These are phyloP conservation scores for Raffaelea albimanens DNA, from an alignment of 2,329 filamentous ascomycete genomes.

Conservation along the genomic window DNA sequence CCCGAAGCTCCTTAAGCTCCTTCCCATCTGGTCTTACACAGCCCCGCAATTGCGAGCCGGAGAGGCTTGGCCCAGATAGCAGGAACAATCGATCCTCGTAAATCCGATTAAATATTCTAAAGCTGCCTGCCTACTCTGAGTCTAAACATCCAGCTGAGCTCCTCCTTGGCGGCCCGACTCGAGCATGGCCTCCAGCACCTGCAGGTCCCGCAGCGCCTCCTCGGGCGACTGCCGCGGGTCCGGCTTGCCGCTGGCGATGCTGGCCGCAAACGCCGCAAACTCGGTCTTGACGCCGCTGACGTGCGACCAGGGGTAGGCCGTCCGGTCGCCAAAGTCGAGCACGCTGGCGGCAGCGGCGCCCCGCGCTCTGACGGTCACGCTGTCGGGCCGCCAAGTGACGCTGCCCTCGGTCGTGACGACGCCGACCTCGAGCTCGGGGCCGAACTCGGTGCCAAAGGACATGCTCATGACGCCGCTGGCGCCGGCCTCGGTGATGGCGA, in stretches of 20 bases:
- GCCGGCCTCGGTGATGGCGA: constrained; percentile 21
- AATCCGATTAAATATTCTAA: too few species aligned
- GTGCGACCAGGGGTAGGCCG: constrained; percentile 3
- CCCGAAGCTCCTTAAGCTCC: not conserved
- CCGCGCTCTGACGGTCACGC: constrained; percentile 13
- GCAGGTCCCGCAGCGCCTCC: constrained; percentile 21
- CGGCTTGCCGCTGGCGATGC: constrained; percentile 13
- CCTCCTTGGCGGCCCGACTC: constrained; percentile 16
- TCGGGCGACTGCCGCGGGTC: constrained; percentile 17
- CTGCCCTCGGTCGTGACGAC: constrained; percentile 19
- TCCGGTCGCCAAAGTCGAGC: constrained; percentile 11
- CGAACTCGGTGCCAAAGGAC: constrained; percentile 23
- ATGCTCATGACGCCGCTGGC: constrained; percentile 17
- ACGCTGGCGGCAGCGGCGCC: not conserved
- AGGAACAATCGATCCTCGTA: too few species aligned
- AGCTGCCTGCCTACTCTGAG: too few species aligned
- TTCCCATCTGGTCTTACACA: not conserved
- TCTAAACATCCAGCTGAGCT: not conserved
- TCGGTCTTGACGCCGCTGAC: constrained; percentile 19
- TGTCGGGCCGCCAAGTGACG: constrained; percentile 16
- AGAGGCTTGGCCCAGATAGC: too few species aligned
- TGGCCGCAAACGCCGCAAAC: constrained; percentile 19
- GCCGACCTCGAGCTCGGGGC: constrained; percentile 15
- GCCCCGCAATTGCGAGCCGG: too few species aligned
- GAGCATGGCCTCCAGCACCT: constrained; percentile 20